Evolutionary conservation across 2,329 filamentous ascomycete genomes (phyloP).

Genomic region (Neonectria ditissima): DNA sequence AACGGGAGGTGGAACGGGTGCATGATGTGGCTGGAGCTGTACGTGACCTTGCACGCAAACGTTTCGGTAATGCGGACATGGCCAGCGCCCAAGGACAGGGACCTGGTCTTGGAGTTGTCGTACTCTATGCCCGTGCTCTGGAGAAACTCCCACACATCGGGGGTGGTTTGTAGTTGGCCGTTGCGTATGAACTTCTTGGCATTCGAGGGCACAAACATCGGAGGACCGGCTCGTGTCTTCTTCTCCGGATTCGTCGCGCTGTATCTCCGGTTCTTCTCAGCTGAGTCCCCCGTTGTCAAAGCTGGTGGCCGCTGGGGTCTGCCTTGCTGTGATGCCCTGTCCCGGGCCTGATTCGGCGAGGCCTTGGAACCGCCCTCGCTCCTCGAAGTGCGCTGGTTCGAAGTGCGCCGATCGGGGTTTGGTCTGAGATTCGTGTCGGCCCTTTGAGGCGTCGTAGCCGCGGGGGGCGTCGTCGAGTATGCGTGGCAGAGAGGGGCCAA

Average conservation of each 20-base stretch:
- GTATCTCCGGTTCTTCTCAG: slow-evolving; percentile 10
- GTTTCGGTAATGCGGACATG: slow-evolving; percentile 24
- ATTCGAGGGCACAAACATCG: slow-evolving; percentile 32
- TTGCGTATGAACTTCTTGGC: slow-evolving; percentile 37
- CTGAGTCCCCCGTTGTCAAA: slow-evolving; percentile 39
- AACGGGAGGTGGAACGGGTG: slow-evolving; percentile 49
- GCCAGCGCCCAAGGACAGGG: slow-evolving; percentile 27
- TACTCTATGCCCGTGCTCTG: slow-evolving; percentile 41
- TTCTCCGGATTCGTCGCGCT: slow-evolving; percentile 8
- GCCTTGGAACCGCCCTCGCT: slow-evolving; percentile 22
- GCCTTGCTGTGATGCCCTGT: background rate
- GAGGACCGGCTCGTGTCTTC: background rate
- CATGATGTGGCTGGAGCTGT: slow-evolving; percentile 47
- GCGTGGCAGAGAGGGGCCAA: slow-evolving; percentile 22
- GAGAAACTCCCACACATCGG: slow-evolving; percentile 45
- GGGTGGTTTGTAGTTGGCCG: slow-evolving; percentile 47
- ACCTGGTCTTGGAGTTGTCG: slow-evolving; percentile 37
- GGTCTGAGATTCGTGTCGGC: slow-evolving; percentile 14
- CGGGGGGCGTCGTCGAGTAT: slow-evolving; percentile 25
- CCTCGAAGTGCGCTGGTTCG: background rate
- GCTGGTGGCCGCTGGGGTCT: background rate
- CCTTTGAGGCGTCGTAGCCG: slow-evolving; percentile 21
- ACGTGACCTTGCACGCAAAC: slow-evolving; percentile 43
- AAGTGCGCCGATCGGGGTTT: background rate
- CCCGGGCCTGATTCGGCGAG: background rate